These are phyloP conservation scores for Elsinoe necatrix DNA, from an alignment of 2,329 filamentous ascomycete species.

Conservation along the genomic window DNA sequence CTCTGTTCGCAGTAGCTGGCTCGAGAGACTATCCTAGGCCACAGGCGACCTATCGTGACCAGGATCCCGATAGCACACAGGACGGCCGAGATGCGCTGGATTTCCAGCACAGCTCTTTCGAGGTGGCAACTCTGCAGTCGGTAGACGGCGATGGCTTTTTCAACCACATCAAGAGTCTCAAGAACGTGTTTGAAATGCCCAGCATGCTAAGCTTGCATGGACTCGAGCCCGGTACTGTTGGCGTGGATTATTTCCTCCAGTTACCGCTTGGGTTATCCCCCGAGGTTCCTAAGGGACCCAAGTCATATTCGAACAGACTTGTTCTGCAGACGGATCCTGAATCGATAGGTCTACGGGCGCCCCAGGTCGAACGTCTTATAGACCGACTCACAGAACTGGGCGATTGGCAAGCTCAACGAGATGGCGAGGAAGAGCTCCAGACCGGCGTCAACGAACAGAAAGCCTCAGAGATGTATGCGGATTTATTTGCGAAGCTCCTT, in stretches of 20 bases:
- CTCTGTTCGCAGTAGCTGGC: constrained; percentile 22
- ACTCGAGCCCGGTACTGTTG: constrained; percentile 39
- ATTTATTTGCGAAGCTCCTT: constrained; percentile 25
- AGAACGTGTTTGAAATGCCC: constrained; percentile 34
- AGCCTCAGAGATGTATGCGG: constrained; percentile 23
- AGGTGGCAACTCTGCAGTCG: constrained; percentile 4
- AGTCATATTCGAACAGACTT: constrained; percentile 18
- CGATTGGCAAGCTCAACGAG: constrained; percentile 15
- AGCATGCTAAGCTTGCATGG: constrained; percentile 42
- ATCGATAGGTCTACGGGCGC: constrained; percentile 22
- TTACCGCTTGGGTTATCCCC: constrained; percentile 26
- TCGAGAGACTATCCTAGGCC: constrained; percentile 16
- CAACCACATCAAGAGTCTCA: neutral
- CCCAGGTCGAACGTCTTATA: constrained; percentile 21
- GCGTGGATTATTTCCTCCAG: constrained; percentile 41
- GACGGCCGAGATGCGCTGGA: constrained; percentile 11
- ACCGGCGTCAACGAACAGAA: constrained; percentile 18
- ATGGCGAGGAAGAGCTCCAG: neutral
- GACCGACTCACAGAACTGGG: constrained; percentile 22
- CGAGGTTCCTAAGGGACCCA: neutral
- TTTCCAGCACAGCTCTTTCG: constrained; percentile 5
- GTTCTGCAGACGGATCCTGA: constrained; percentile 21
- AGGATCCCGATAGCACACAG: constrained; percentile 14
- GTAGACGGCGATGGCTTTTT: neutral
- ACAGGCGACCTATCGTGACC: constrained; percentile 15